Base-by-base conservation (phyloP, 1,284 basidiomycete genomes). In the Coniophora puteana region DNA sequence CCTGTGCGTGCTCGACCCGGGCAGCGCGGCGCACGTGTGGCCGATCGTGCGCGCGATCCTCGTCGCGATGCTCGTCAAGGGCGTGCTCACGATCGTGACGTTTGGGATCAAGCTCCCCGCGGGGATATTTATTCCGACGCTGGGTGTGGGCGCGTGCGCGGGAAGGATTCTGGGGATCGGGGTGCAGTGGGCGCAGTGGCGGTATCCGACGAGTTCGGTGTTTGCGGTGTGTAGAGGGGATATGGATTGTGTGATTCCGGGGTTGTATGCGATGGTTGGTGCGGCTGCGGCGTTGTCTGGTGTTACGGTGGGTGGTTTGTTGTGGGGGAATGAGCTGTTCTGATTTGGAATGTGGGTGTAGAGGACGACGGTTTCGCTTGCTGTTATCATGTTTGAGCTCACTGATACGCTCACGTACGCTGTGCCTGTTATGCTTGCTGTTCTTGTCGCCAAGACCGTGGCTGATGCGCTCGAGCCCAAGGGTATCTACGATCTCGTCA, bases 321-420 rank as follows among this genome's bases (percentile, higher is more conserved):
- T 23, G 12, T 41, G 20, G 26, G 38, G 32, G n/a, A n/a, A n/a
- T n/a, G n/a, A n/a, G 30, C 43, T 55, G 36, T 57, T 40, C 17
- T 41, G n/a, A 17, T 41, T 4, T 12, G 33, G 12, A 17, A 16
- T 44, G 31, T 28, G 17, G 28, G 23, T 30, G 35, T 45, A 87
- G 82, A 74, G 89, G 26, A 90, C 89, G 12, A 93, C 91, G 0
- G 90, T 97, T 8, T 94, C 92, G 2, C 75, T 97, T 37, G 93
- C 92, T 2, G 94, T 98, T 40, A 98, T 98, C 66, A 93, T 97
- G 94, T 98, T 97, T 55, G 95, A 98, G 63, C 74, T 99, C 35
- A 99, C 94, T 1, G 89, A 93, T 48, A 93, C 92, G 1, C 67
- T 99, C 48, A 93, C 90, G 4, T 97, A 98, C 61, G 88, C 81